phyloP scores from a whole-genome alignment of 768 basidiomycete genomes.

The Dentipellis sp. region DNA sequence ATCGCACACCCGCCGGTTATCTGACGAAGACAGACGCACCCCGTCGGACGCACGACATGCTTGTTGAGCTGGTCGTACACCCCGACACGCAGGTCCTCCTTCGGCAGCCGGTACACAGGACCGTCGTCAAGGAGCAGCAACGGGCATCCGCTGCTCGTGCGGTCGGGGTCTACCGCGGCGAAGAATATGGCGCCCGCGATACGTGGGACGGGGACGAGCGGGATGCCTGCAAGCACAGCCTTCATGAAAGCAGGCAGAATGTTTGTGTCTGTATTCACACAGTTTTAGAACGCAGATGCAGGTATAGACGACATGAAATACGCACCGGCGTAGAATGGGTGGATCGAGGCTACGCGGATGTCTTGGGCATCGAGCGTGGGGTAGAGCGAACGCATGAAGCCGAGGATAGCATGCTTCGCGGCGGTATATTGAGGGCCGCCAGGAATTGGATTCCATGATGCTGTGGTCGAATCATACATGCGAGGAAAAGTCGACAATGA shows the following conservation, averaged over 20 bases:
- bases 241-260: slow-evolving; percentile 13
- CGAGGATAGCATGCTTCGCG: slow-evolving; percentile 46
- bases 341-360: slow-evolving; percentile 20
- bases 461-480: slow-evolving; percentile 17
- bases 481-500: background rate
- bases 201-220: slow-evolving; percentile 20
- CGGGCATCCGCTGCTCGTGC: slow-evolving; percentile 17
- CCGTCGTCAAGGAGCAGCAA: slow-evolving; percentile 24
- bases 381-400: slow-evolving; percentile 40
- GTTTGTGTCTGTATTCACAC: slow-evolving; percentile 11
- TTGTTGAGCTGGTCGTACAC: slow-evolving; percentile 18
- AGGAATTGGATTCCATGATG: slow-evolving; percentile 41
- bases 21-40: background rate
- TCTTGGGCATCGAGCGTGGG: background rate
- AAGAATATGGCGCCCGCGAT: slow-evolving; percentile 23
- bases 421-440: slow-evolving; percentile 36
- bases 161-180: slow-evolving; percentile 19
- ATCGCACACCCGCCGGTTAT: too few relatives aligned
- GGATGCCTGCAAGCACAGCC: slow-evolving; percentile 20
- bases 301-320: background rate
- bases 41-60: slow-evolving; percentile 1
- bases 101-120: slow-evolving; percentile 17
- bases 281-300: background rate
- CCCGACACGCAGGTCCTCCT: slow-evolving; percentile 14
- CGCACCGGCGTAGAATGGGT: slow-evolving; percentile 24